A percentile compares a stretch with the other conserved stretches of the same genome.
Evolutionary conservation across 495 filamentous ascomycete genomes (phyloP).

Genomic region (Daldinia decipiens): DNA sequence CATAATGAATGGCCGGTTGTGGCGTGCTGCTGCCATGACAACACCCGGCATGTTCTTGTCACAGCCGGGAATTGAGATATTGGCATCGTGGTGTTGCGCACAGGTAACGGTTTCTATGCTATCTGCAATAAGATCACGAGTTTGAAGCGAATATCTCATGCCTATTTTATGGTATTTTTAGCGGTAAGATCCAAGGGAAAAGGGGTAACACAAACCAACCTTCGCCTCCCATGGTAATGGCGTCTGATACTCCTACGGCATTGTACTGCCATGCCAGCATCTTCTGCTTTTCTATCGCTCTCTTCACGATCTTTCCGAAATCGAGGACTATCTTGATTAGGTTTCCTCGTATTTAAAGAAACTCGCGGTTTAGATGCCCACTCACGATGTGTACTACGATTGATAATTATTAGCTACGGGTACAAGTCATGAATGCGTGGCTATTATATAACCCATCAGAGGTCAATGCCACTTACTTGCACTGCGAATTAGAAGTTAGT

Average conservation of each 20-base stretch:
- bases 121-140: conserved; percentile 93
- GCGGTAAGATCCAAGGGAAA: conserved; percentile 4
- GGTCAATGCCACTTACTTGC: conserved; percentile 57
- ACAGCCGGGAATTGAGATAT: conserved; percentile 93
- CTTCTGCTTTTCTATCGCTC: conserved; percentile 78
- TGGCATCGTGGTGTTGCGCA: conserved; percentile 89
- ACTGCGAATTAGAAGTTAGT: conserved; percentile 36
- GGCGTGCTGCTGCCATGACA: conserved; percentile 74
- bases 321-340: conserved; percentile 72
- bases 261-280: conserved; percentile 96
- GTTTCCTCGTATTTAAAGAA: neutral
- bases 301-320: conserved; percentile 89
- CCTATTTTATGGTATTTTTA: conserved; percentile 62
- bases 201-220: conserved; percentile 60
- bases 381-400: conserved; percentile 60
- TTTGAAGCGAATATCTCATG: conserved; percentile 97
- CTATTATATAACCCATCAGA: conserved; percentile 2
- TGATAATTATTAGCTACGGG: conserved; percentile 19
- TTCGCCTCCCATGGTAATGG: conserved; percentile 96
- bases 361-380: conserved; percentile 10
- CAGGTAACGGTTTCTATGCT: conserved; percentile 93
- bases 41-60: conserved; percentile 99
- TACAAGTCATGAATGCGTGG: conserved; percentile 9
- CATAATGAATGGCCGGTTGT: conserved; percentile 84
- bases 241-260: conserved; percentile 92